phyloP scores from a whole-genome alignment of 257 asterid genomes.

The Craterostigma plantagineum region DNA sequence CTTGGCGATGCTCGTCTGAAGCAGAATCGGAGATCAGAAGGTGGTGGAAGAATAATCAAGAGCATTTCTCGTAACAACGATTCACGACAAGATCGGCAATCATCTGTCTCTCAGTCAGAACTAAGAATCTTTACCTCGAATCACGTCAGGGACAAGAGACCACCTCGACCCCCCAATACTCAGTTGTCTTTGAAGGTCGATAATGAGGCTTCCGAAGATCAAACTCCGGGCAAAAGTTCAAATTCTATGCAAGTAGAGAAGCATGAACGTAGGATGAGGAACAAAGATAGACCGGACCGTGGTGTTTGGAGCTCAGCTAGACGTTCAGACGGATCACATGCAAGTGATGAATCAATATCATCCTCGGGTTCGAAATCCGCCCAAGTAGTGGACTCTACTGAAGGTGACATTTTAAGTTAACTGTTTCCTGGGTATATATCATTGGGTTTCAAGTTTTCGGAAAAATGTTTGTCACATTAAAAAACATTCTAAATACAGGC shows the following conservation, averaged over 20 bases:
- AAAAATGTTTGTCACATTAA: too few relatives aligned
- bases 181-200: conserved; percentile 33
- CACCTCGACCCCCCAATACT: conserved; percentile 35
- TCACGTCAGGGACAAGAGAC: conserved; percentile 43
- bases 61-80: conserved; percentile 44
- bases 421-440: not conserved
- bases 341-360: conserved; percentile 44
- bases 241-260: conserved; percentile 22
- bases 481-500: not conserved
- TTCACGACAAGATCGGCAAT: conserved; percentile 23
- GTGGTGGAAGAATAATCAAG: conserved; percentile 49
- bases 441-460: not conserved
- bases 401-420: conserved; percentile 20
- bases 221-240: conserved; percentile 16
- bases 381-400: conserved; percentile 30
- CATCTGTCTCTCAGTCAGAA: conserved; percentile 27
- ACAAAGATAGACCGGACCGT: conserved; percentile 72
- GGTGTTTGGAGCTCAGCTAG: conserved; percentile 68
- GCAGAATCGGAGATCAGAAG: conserved; percentile 44
- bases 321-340: conserved; percentile 46
- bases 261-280: conserved; percentile 44
- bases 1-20: conserved; percentile 14
- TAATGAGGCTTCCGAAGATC: conserved; percentile 31
- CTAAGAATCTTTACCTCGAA: conserved; percentile 13
- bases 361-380: conserved; percentile 34